phyloP scores from a whole-genome alignment of 169 alveolate genomes.

The Plasmodium cynomolgi region DNA sequence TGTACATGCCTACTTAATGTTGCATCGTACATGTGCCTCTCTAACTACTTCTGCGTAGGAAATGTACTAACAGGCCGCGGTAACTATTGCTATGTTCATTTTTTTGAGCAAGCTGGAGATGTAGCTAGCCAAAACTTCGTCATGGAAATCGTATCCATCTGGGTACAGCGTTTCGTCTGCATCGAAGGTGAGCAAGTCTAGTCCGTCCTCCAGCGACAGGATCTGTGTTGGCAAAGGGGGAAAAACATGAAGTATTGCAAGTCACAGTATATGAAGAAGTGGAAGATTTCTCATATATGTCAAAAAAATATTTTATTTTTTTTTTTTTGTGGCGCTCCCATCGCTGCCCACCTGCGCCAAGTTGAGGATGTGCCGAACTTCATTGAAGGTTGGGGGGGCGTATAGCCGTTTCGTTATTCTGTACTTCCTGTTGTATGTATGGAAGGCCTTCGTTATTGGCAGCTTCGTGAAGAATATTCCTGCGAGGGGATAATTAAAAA shows the following conservation, averaged over 20 bases:
- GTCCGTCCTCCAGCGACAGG: constrained; percentile 51
- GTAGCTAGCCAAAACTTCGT: constrained; percentile 45
- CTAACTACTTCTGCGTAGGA: not conserved
- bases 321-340: not conserved
- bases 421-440: constrained; percentile 31
- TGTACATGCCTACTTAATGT: not conserved
- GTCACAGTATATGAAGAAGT: not conserved
- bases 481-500: constrained; percentile 1
- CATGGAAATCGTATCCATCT: constrained; percentile 74
- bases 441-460: constrained; percentile 73
- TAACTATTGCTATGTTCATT: constrained; percentile 75
- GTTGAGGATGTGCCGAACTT: constrained; percentile 74
- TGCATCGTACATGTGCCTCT: not conserved
- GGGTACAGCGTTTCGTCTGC: constrained; percentile 81
- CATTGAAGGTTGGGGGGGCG: constrained; percentile 76
- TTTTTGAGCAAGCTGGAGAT: constrained; percentile 67
- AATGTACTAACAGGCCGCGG: constrained; percentile 76
- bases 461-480: constrained; percentile 73
- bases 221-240: not conserved
- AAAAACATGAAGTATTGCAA: not conserved
- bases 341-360: constrained; percentile 68
- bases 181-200: constrained; percentile 76
- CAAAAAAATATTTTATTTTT: not conserved
- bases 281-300: not conserved
- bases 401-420: constrained; percentile 64